Base-by-base conservation (phyloP, 495 filamentous ascomycete genomes). In the Penicilliopsis zonata region DNA sequence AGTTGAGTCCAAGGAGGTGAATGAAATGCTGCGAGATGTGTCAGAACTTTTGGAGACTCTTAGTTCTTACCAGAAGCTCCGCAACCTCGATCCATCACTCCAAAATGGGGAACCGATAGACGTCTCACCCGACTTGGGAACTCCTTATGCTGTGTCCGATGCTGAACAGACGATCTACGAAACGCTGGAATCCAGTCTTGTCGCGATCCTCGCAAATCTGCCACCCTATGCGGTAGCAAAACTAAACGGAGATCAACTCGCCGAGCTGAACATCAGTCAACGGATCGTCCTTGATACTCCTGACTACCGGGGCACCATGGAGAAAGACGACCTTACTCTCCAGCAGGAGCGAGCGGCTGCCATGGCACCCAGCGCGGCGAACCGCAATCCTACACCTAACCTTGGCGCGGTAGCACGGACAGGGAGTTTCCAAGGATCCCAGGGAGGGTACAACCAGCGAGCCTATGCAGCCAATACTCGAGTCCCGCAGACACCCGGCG, bases 191-290 rank as follows among this genome's bases (percentile, higher is more conserved):
- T 67, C 77, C 4, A 80, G 84, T 44, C 59, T 95, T 16, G 51
- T 69, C 3, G 53, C 82, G 15, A 70, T 94, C 37, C 72, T 95
- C 38, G 63, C 74, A 20, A 76, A 63, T 18, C 55, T 95, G 28
- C 87, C 87, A 9, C 87, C 87, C 6, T 86, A 84, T 49, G 80
- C 82, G 6, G 76, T 95, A 29, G 74, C 87, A 4, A 88, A 87
- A 42, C 59, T 94, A 28, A 73, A 93, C 47, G 81, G 83, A 20
- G 80, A 93, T 45, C 82, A 84, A 49, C 54, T 94, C 6, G 80
- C 72, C 4, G 81, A 83, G 13, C 61, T 95, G 8, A 81, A 78
- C 34, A 74, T 95, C 46, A 87, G 80, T 55, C 80, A 75, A n/a
- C 84, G 77, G 58, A 72, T 94, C 18, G 55, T 83, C 36, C 45